Conservation (phyloP, 176 grass and related monocot species). For the Zea luxurians region DNA sequence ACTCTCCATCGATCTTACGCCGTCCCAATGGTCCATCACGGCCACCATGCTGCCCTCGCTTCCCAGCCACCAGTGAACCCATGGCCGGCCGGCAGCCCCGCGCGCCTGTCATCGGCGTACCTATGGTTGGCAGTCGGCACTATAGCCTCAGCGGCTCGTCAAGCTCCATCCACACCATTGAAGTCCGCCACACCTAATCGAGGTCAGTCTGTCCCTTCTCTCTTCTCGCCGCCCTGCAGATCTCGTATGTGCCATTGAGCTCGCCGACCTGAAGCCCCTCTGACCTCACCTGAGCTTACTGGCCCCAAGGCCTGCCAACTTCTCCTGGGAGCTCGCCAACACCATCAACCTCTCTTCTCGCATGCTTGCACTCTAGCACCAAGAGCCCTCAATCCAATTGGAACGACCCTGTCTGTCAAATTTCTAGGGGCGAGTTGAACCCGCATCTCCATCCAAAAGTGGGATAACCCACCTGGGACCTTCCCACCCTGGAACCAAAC, state of each 20-base stretch:
- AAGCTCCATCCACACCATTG: neutral
- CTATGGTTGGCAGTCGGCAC: neutral
- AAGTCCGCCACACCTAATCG: neutral
- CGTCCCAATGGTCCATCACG: too few relatives aligned
- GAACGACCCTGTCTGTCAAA: neutral
- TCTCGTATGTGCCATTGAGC: neutral
- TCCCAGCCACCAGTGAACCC: too few relatives aligned
- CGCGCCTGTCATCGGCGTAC: neutral
- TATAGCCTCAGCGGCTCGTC: neutral
- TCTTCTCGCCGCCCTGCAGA: neutral
- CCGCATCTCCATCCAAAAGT: neutral
- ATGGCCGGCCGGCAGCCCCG: too few relatives aligned
- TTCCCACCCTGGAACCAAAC: neutral
- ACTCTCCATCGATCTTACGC: too few relatives aligned
- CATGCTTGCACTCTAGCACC: neutral
- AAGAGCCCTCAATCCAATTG: neutral
- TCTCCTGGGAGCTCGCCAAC: neutral
- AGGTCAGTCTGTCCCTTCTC: neutral
- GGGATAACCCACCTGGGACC: too few relatives aligned
- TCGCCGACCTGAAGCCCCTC: neutral
- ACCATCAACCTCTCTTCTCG: neutral
- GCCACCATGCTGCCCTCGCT: too few relatives aligned
- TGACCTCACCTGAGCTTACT: too few relatives aligned
- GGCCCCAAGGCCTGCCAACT: too few relatives aligned
- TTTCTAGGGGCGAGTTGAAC: neutral